Evolutionary conservation across 73 alveolate species (phyloP).

Genomic region (Tetrahymena elliotti): DNA sequence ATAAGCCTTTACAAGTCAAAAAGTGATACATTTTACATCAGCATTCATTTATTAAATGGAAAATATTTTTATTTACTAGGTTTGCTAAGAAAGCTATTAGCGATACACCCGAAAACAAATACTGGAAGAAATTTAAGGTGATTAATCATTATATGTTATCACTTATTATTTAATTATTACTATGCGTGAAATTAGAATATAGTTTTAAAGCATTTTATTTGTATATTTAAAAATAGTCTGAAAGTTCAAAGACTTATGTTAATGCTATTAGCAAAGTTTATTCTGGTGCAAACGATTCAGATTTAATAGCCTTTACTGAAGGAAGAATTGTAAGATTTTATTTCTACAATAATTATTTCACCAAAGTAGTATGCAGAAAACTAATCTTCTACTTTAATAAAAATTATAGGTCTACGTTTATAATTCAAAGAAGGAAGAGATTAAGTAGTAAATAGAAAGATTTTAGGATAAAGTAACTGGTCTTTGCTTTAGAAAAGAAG

Average conservation of each 20-base stretch:
- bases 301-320: background rate
- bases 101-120: background rate
- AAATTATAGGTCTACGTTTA: background rate
- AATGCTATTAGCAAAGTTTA: background rate
- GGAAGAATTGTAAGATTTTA: background rate
- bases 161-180: background rate
- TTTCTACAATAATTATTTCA: background rate
- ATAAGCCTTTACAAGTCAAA: background rate
- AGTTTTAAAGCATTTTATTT: background rate
- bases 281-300: background rate
- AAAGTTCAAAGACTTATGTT: background rate
- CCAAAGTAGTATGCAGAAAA: background rate
- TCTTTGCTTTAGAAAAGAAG: background rate
- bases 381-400: background rate
- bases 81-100: background rate
- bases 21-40: background rate
- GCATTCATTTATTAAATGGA: background rate
- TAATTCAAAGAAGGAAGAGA: background rate
- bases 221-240: background rate
- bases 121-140: background rate
- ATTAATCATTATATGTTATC: background rate
- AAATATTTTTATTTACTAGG: background rate
- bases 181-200: background rate
- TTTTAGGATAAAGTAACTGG: background rate
- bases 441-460: background rate